Evolutionary conservation across 2,329 filamentous ascomycete genomes (phyloP), one percentile per base, ranked within the genome.

Genomic region (Orbilia blumenaviensis): DNA sequence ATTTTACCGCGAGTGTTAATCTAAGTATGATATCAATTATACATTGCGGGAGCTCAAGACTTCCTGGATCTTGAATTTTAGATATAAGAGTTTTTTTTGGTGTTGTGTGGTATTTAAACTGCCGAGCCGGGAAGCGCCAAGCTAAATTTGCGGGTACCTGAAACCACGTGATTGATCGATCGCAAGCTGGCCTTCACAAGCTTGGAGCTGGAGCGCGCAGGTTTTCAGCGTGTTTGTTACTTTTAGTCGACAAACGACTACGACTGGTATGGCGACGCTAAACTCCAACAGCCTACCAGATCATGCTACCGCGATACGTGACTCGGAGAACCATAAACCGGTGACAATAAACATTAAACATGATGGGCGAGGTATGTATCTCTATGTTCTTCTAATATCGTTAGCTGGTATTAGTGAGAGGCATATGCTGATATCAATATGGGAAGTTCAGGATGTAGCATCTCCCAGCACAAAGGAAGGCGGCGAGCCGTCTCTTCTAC

Each of bases 361-460:
- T 12, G 44, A 69, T 61, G 64, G 58, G 64, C 56, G 48, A 76
- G 50, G 72, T 76, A 58, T 41, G 7, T 63, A 46, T 23, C 29
- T 10, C 32, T 36, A 54, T 44, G 8, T n/a, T 4, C 18, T 16
- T 3, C 8, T 12, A 10, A 2, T n/a, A 36, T 16, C 16, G 21
- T 23, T 21, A 3, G 10, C 25, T 6, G 4, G 4, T 9, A 41
- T 18, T 16, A 41, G 8, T 23, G 21, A 16, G 42, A n/a, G 8
- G 2, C 12, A 12, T 21, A 46, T 46, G 23, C 42, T 46, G 23
- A 41, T 18, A 21, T 29, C 60, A 56, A 73, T 64, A 73, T 18
- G 60, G 54, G 48, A 64, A 73, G 60, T 41, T 66, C 50, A 76
- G 72, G 72, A 76, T 56, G 21, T 38, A 21, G 42, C n/a, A 16